Percentiles rank a stretch among this genome's conserved stretches.
phyloP scores from a whole-genome alignment of 208 protist species.

The Crithidia mellificae region DNA sequence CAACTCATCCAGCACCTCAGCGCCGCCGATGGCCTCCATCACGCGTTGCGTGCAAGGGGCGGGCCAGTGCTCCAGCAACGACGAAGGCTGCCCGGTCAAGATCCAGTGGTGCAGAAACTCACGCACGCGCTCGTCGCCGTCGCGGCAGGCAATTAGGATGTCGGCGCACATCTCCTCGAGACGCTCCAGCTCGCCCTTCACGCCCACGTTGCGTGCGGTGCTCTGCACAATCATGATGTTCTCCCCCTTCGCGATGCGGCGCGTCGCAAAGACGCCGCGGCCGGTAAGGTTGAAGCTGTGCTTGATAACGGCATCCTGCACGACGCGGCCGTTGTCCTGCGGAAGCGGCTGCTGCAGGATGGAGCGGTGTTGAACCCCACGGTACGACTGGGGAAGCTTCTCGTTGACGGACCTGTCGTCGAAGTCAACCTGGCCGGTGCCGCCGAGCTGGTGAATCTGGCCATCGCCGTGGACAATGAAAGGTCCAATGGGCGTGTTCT shows the following conservation, averaged over 20 bases:
- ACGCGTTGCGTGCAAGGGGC: slow-evolving; percentile 58
- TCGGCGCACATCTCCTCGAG: slow-evolving; percentile 78
- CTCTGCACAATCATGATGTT: slow-evolving; percentile 85
- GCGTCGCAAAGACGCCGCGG: slow-evolving; percentile 81
- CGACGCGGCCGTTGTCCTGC: slow-evolving; percentile 68
- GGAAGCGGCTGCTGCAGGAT: slow-evolving; percentile 62
- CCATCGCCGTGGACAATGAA: slow-evolving; percentile 86
- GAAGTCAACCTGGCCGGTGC: slow-evolving; percentile 87
- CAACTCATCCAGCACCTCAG: slow-evolving; percentile 53
- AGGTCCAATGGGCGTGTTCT: slow-evolving; percentile 68
- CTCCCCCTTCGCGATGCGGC: slow-evolving; percentile 67
- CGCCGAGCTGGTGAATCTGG: slow-evolving; percentile 60
- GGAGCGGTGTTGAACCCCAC: slow-evolving; percentile 74
- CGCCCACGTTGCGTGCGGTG: slow-evolving; percentile 76
- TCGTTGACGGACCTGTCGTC: slow-evolving; percentile 43
- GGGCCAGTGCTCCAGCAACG: slow-evolving; percentile 83
- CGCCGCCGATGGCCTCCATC: slow-evolving; percentile 67
- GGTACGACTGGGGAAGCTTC: slow-evolving; percentile 40
- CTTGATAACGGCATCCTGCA: slow-evolving; percentile 70
- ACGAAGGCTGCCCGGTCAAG: slow-evolving; percentile 81
- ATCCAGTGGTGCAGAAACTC: slow-evolving; percentile 82
- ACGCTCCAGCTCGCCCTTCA: slow-evolving; percentile 73
- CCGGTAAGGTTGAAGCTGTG: slow-evolving; percentile 81
- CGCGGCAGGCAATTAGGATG: slow-evolving; percentile 25
- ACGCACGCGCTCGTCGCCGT: slow-evolving; percentile 27